Evolutionary conservation across 306 rosid species (phyloP), one percentile per base, ranked within the genome.

Genomic region (Notholithocarpus densiflorus): DNA sequence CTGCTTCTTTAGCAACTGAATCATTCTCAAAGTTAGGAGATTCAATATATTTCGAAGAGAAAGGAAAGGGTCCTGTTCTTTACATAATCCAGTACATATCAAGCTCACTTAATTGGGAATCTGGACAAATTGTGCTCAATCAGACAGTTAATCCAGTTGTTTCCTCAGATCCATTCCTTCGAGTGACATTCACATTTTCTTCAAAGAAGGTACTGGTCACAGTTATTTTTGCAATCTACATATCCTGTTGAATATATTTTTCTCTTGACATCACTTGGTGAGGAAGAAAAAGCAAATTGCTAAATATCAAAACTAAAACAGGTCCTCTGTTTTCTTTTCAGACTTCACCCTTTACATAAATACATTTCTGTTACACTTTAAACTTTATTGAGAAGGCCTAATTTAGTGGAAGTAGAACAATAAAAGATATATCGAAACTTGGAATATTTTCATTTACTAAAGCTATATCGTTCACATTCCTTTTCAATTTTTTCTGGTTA

Each of bases 11-110:
- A 94, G 97, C 93, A 68, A 79, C 82, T 83, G 98, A 95, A 66
- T 92, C 98, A 23, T 90, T 95, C 82, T 92, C 98, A 19, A 92
- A 92, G 90, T 81, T 95, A 32, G 98, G 97, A 20, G 98, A 92
- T 88, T 88, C 98, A 32, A 92, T 95, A 72, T 95, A 95, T 79
- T 95, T 95, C 72, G 98, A 95, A 84, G 95, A 91, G 82, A 84
- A 72, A 59, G 88, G 82, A 54, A 69, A 79, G 37, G 57, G 53
- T 56, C 97, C 93, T 56, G 26, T 82, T 51, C 94, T 95, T 21
- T 95, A 91, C 79, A 77, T 95, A 70, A 86, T 90, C 79, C 98
- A 92, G 89, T 92, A 90, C 21, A 89, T 95, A 85, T 83, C 98
- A 77, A 95, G 97, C 75, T 78, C 87, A 1, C 90, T 95, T 79